Evolutionary conservation across 768 basidiomycete genomes (phyloP), one percentile per base, ranked within the genome.

Genomic region (Russula olivacea): DNA sequence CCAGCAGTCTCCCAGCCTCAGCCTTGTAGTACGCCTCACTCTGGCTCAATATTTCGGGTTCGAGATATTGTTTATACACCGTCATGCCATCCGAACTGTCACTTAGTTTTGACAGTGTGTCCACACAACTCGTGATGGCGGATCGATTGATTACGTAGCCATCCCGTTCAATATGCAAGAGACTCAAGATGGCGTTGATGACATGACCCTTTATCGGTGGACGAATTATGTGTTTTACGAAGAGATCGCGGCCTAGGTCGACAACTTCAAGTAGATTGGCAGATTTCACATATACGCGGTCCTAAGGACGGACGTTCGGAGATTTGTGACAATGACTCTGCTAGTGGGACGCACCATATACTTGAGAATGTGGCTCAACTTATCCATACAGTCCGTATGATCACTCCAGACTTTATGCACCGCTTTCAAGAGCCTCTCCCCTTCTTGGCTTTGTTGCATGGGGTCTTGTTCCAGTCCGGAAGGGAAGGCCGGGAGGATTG

Each of bases 121-220:
- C 91, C 23, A 95, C 86, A 66, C 89, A 93, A 67, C 88, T 89
- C 70, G 91, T 89, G 56, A 98, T 85, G 3, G 91, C 86, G 2
- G 93, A 92, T n/a, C 90, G 88, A 70, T 91, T 92, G 70, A 98
- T 93, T 51, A 83, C 83, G 70, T 89, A 90, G 28, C 94, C 94
- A 66, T 95, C 89, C 17, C 97, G 88, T 70, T 99, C 97, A 58
- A 92, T 84, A 64, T 85, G 89, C 59, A 99, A 86, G 75, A 95
- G 90, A 34, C 82, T 82, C 53, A 98, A 80, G 55, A 98, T 80
- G n/a, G 92, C 91, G 11, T 81, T 77, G 64, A 92, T 79, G 65
- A 98, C 74, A 68, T 93, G 90, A 34, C 86, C 83, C 68, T 89
- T 85, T 75, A 98, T 95, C 54, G 93, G 87, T 47, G 84, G 78